Evolutionary conservation across 495 filamentous ascomycete genomes (phyloP), one percentile per base, ranked within the genome.

Genomic region (Neurospora pannonica): DNA sequence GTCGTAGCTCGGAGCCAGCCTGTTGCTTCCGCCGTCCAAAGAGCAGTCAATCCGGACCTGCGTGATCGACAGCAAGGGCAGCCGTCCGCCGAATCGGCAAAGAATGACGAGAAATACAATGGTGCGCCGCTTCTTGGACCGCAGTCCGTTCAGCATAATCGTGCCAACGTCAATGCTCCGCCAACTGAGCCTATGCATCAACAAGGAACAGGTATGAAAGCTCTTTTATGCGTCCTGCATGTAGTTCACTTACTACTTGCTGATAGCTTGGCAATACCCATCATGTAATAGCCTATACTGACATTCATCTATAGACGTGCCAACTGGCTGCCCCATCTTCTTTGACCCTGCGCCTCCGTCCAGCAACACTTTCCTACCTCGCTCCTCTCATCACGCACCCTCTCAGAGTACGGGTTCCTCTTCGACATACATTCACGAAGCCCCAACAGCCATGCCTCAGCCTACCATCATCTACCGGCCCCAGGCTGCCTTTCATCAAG

Each of bases 401-500:
- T 67, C 54, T 34, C 54, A 67, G 13, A 67, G 54, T 34, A 67
- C 28, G 24, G 54, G 11, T 19, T 36, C 28, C 17, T 60, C 71
- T 24, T 37, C 71, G 31, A 48, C 43, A 15, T 38, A 60, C 54
- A 39, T 21, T 36, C 75, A 43, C 72, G 77, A 76, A 24, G 69
- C 38, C 7, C 48, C 70, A 70, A 9, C 73, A 1, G 60, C 71
- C n/a, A 42, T 60, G 37, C 34, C 71, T 60, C 79, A 77, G 10
- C 75, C 75, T 2, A 31, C 40, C 5, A 71, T 77, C 15, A 60
- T 73, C 24, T 74, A 75, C 36, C 76, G 48, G 2, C 75, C 74
- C 11, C 54, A 67, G 54, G 54, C 54, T 34, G 71, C 42, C 17
- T 77, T 77, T 38, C 83, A 84, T 69, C 79, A 82, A n/a, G 78